These are phyloP conservation scores for Fragaria vesca DNA, from an alignment of 306 rosid genomes.

Conservation along the genomic window DNA sequence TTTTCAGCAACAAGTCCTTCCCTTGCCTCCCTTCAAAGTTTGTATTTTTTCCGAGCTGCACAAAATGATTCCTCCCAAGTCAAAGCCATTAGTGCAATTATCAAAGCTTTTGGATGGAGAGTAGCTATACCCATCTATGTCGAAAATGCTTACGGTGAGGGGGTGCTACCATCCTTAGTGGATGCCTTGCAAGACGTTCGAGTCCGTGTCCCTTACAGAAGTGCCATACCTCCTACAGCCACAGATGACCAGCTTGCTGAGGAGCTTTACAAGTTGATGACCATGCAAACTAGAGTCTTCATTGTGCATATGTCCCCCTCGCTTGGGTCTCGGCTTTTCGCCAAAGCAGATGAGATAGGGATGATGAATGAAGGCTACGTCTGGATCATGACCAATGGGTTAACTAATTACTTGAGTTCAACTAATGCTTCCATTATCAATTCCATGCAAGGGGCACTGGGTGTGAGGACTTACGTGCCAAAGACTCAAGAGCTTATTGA, in stretches of 20 bases:
- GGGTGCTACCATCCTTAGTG: slow-evolving; percentile 14
- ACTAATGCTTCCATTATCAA: background rate
- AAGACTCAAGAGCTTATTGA: background rate
- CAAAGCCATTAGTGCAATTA: slow-evolving; percentile 19
- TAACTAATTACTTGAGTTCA: background rate
- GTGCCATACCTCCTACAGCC: slow-evolving; percentile 18
- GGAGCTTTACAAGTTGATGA: slow-evolving; percentile 33
- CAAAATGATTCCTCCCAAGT: slow-evolving; percentile 28
- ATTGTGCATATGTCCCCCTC: slow-evolving; percentile 19
- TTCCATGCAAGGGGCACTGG: slow-evolving; percentile 20
- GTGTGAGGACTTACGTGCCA: slow-evolving; percentile 25
- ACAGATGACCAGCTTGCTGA: background rate
- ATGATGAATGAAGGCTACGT: slow-evolving; percentile 31
- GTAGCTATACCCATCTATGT: slow-evolving; percentile 25
- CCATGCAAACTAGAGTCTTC: slow-evolving; percentile 37
- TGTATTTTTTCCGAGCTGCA: slow-evolving; percentile 25
- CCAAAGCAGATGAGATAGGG: slow-evolving; percentile 28
- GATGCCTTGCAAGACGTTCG: slow-evolving; percentile 26
- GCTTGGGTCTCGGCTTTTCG: slow-evolving; percentile 17
- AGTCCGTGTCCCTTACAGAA: slow-evolving; percentile 17
- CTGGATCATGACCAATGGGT: slow-evolving; percentile 21
- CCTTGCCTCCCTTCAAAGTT: slow-evolving; percentile 19
- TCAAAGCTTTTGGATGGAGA: slow-evolving; percentile 33
- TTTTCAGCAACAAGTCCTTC: slow-evolving; percentile 35
- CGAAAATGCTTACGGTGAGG: slow-evolving; percentile 14